phyloP scores from a whole-genome alignment of 768 basidiomycete species.

The Xerocomus brunneocitrinus region DNA sequence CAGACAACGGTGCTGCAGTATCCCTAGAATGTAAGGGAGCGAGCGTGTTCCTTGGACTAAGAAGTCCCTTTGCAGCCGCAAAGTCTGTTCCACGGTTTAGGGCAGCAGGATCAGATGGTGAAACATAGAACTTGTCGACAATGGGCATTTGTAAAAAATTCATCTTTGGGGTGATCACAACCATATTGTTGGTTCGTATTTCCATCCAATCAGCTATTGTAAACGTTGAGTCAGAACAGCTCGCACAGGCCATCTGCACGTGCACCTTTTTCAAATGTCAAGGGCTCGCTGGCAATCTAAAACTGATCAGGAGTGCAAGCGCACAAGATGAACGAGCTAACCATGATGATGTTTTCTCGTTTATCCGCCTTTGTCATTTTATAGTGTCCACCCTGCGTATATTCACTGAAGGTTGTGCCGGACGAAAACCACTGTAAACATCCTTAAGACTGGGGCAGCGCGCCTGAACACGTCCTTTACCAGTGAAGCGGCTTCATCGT shows the following conservation, averaged over 20 bases:
- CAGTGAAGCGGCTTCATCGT: slow-evolving; percentile 89
- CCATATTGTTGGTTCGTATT: slow-evolving; percentile 94
- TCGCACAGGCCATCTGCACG: background rate
- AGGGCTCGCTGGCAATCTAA: slow-evolving; percentile 84
- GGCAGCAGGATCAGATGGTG: slow-evolving; percentile 74
- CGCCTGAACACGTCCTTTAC: slow-evolving; percentile 34
- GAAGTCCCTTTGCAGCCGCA: slow-evolving; percentile 82
- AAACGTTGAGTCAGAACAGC: background rate
- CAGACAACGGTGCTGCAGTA: slow-evolving; percentile 15
- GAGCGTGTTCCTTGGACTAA: slow-evolving; percentile 52
- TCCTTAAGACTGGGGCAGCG: slow-evolving; percentile 1
- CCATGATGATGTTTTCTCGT: slow-evolving; percentile 94
- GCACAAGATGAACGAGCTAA: slow-evolving; percentile 20
- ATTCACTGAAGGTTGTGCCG: slow-evolving; percentile 91
- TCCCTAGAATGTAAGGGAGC: slow-evolving; percentile 20
- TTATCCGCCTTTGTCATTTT: slow-evolving; percentile 96
- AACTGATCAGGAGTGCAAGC: slow-evolving; percentile 7
- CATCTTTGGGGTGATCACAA: slow-evolving; percentile 93
- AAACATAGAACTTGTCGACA: slow-evolving; percentile 88
- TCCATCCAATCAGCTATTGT: slow-evolving; percentile 92
- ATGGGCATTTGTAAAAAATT: slow-evolving; percentile 93
- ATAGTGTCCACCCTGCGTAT: slow-evolving; percentile 83
- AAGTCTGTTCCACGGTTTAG: slow-evolving; percentile 71
- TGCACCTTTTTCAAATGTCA: slow-evolving; percentile 92
- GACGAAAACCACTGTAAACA: slow-evolving; percentile 82